phyloP scores from a whole-genome alignment of 2,329 filamentous ascomycete genomes.

The Apiospora sp. region DNA sequence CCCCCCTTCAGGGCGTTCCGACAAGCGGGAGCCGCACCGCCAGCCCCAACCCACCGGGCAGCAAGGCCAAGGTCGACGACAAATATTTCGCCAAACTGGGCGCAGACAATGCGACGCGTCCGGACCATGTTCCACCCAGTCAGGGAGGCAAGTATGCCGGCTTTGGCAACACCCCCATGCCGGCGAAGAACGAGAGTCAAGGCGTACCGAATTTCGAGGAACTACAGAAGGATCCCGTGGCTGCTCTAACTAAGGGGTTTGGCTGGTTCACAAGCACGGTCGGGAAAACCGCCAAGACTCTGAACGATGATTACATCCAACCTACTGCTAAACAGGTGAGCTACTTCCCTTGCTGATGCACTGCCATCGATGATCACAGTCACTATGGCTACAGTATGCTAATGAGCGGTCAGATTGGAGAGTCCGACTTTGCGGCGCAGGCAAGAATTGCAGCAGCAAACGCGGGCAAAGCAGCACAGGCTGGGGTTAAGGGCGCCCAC shows the following conservation, averaged over 20 bases:
- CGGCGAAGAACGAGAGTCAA: constrained; percentile 53
- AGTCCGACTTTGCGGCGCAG: constrained; percentile 78
- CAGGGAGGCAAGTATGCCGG: constrained; percentile 93
- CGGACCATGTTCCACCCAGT: constrained; percentile 79
- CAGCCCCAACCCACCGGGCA: constrained; percentile 48
- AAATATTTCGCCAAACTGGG: constrained; percentile 90
- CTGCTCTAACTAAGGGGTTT: constrained; percentile 88
- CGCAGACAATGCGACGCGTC: constrained; percentile 78
- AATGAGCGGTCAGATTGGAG: constrained; percentile 68
- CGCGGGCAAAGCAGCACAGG: constrained; percentile 70
- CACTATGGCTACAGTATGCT: not conserved
- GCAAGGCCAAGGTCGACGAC: constrained; percentile 76
- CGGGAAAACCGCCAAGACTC: constrained; percentile 86
- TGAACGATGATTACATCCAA: constrained; percentile 91
- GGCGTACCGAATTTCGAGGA: constrained; percentile 79
- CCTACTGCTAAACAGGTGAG: constrained; percentile 87
- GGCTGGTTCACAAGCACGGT: constrained; percentile 93
- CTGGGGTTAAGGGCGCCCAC: constrained; percentile 77
- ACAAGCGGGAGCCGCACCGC: constrained; percentile 49
- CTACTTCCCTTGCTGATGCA: not conserved
- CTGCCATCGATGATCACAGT: not conserved
- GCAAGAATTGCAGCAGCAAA: constrained; percentile 69
- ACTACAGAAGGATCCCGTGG: constrained; percentile 89
- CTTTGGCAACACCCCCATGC: constrained; percentile 80
- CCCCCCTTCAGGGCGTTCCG: constrained; percentile 46